A percentile compares a stretch with the other conserved stretches of the same genome.
These are phyloP conservation scores for Fomitopsis serialis DNA, from an alignment of 768 basidiomycete genomes.

Conservation along the genomic window DNA sequence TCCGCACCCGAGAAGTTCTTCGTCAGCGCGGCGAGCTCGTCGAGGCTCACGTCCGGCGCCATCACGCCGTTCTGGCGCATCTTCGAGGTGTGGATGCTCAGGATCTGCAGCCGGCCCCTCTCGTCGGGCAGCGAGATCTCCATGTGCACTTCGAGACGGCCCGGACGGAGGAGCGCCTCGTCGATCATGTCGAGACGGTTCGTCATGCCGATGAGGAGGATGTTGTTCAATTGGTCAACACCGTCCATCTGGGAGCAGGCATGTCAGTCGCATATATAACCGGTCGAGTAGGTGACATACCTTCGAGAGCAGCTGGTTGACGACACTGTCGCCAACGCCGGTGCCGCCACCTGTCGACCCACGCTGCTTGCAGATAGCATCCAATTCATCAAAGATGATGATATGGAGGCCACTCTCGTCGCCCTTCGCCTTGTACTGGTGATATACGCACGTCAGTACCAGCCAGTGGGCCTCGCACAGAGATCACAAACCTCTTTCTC, in stretches of 20 bases:
- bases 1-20: conserved; percentile 99
- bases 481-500: conserved; percentile 77
- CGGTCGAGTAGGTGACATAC: conserved; percentile 30
- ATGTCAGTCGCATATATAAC: neutral
- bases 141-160: conserved; percentile 99
- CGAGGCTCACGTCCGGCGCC: conserved; percentile 78
- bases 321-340: conserved; percentile 97
- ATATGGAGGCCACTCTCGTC: conserved; percentile 97
- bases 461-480: neutral
- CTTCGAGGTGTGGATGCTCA: conserved; percentile 91
- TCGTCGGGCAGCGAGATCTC: conserved; percentile 98
- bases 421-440: conserved; percentile 91
- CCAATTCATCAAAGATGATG: conserved; percentile 98
- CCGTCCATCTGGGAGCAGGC: conserved; percentile 80
- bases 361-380: conserved; percentile 98
- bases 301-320: conserved; percentile 97
- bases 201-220: conserved; percentile 99
- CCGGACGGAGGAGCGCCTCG: conserved; percentile 93
- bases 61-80: conserved; percentile 92
- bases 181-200: conserved; percentile 99
- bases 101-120: conserved; percentile 85
- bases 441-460: no score
- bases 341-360: conserved; percentile 88
- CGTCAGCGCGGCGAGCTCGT: conserved; percentile 74
- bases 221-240: conserved; percentile 97